Conservation (phyloP, 2,329 filamentous ascomycete species). For the Ophiocordyceps camponoti-leonardi region DNA sequence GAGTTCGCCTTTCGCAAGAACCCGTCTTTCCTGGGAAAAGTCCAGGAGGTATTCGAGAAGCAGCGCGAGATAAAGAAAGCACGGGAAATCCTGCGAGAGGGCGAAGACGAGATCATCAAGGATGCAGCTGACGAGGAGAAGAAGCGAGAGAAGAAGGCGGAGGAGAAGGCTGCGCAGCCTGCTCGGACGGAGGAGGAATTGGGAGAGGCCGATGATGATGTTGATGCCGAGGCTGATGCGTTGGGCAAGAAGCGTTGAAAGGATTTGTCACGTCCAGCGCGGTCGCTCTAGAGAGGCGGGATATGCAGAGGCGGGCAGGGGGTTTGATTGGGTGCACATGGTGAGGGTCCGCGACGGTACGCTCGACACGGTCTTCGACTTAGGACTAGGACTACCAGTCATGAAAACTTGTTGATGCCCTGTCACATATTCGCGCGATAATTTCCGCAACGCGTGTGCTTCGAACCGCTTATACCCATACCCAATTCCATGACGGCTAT, state of each 20-base stretch:
- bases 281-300: too few relatives aligned
- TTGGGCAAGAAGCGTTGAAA: conserved; percentile 20
- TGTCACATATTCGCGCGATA: too few relatives aligned
- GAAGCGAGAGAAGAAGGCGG: conserved; percentile 15
- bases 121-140: conserved; percentile 28
- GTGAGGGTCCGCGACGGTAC: not conserved
- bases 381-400: not conserved
- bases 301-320: too few relatives aligned
- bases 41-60: conserved; percentile 78
- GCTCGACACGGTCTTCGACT: not conserved
- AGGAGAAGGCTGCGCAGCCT: conserved; percentile 8
- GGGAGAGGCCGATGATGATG: conserved; percentile 34
- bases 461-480: too few relatives aligned
- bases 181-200: conserved; percentile 29
- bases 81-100: conserved; percentile 56
- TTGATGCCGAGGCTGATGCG: conserved; percentile 21
- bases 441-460: not conserved
- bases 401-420: not conserved
- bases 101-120: conserved; percentile 42
- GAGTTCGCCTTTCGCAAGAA: conserved; percentile 85
- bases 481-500: too few relatives aligned
- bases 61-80: conserved; percentile 74
- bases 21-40: conserved; percentile 68
- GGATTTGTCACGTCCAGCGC: too few relatives aligned
- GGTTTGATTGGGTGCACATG: too few relatives aligned